phyloP scores from a whole-genome alignment of 768 basidiomycete genomes.

The Tylopilus felleus region DNA sequence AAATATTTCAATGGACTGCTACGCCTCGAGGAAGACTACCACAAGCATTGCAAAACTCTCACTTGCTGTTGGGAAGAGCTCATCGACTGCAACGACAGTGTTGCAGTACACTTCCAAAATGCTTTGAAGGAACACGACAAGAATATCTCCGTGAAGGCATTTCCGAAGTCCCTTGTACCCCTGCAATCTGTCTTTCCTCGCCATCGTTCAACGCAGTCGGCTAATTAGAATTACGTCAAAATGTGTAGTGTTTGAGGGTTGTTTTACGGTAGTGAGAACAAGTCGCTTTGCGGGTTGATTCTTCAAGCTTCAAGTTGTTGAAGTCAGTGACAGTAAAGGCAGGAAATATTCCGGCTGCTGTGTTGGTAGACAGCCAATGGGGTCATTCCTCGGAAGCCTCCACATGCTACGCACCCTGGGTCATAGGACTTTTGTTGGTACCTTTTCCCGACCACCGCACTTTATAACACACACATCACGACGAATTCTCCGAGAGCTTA shows the following conservation, averaged over 20 bases:
- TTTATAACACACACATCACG: background rate
- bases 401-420: slow-evolving; percentile 1
- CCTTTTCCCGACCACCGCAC: background rate
- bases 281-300: no score
- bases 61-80: slow-evolving; percentile 41
- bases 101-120: slow-evolving; percentile 34
- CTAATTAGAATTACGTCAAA: background rate
- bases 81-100: slow-evolving; percentile 37
- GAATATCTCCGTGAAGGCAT: slow-evolving; percentile 45
- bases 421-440: background rate
- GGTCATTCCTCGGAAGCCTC: background rate
- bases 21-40: slow-evolving; percentile 53
- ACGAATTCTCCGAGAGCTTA: background rate
- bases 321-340: background rate
- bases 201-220: slow-evolving; percentile 4
- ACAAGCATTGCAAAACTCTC: slow-evolving; percentile 39
- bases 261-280: background rate
- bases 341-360: no score
- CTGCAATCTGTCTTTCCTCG: slow-evolving; percentile 17
- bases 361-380: slow-evolving; percentile 9
- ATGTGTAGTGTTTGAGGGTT: background rate
- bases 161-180: slow-evolving; percentile 45
- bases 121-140: slow-evolving; percentile 49
- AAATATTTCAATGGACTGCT: slow-evolving; percentile 52
- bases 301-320: no score